Conservation (phyloP, 2,329 filamentous ascomycete genomes). For the Daldinia sp. region DNA sequence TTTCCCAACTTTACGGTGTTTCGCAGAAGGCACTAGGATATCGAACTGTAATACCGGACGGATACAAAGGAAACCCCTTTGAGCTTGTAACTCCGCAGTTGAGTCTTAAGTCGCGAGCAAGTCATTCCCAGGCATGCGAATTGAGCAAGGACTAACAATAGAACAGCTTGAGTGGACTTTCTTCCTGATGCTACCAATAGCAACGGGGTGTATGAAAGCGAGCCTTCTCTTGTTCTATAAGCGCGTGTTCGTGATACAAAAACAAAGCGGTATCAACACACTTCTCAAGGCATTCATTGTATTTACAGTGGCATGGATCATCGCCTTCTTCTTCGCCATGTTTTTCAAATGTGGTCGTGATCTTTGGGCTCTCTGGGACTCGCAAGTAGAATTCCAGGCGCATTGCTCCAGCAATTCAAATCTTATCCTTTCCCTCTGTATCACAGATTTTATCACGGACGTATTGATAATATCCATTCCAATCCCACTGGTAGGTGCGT, state of each 20-base stretch:
- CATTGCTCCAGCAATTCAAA: conserved; percentile 22
- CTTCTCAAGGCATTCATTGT: conserved; percentile 28
- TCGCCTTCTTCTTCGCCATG: conserved; percentile 37
- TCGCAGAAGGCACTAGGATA: conserved; percentile 33
- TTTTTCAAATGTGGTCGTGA: conserved; percentile 38
- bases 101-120: conserved; percentile 31
- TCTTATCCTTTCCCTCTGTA: conserved; percentile 29
- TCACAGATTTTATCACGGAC: conserved; percentile 40
- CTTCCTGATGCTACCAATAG: conserved; percentile 40
- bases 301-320: conserved; percentile 19
- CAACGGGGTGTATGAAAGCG: conserved; percentile 40
- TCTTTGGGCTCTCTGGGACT: conserved; percentile 38
- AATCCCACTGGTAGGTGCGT: conserved; percentile 40
- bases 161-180: conserved; percentile 42
- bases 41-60: conserved; percentile 26
- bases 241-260: conserved; percentile 40
- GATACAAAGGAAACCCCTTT: conserved; percentile 13
- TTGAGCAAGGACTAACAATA: conserved; percentile 6
- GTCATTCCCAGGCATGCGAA: not conserved
- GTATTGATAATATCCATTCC: conserved; percentile 38
- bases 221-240: conserved; percentile 46
- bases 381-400: conserved; percentile 14
- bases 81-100: conserved; percentile 35
- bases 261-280: conserved; percentile 12
- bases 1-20: conserved; percentile 34